A percentile compares a stretch with the other conserved stretches of the same genome.
phyloP scores from a whole-genome alignment of 2,329 filamentous ascomycete species.

The Myriangium duriaei region DNA sequence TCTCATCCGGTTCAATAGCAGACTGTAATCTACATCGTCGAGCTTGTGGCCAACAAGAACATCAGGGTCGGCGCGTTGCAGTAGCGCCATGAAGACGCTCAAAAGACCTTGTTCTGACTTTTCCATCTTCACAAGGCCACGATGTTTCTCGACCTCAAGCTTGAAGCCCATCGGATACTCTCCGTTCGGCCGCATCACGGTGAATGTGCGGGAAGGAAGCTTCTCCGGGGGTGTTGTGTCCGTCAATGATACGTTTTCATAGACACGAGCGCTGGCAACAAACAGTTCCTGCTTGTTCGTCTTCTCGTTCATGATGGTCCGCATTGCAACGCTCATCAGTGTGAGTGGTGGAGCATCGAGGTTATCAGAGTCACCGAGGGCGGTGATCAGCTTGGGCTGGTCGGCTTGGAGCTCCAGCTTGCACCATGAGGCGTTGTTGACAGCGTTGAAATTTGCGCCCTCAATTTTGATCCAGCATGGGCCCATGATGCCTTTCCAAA shows the following conservation, averaged over 20 bases:
- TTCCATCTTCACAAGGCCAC: conserved; percentile 65
- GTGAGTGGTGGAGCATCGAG: conserved; percentile 77
- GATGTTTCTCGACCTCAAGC: conserved; percentile 57
- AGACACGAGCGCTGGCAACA: conserved; percentile 80
- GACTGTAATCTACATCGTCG: conserved; percentile 93
- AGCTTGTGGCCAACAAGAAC: conserved; percentile 87
- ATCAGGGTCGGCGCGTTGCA: conserved; percentile 83
- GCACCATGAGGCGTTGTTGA: conserved; percentile 93
- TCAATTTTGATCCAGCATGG: conserved; percentile 94
- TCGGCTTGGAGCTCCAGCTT: conserved; percentile 80
- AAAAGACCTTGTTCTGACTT: conserved; percentile 77
- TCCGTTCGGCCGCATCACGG: conserved; percentile 70
- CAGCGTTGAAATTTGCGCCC: conserved; percentile 65
- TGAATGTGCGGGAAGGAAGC: conserved; percentile 81
- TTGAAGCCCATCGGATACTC: conserved; percentile 84
- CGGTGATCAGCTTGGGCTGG: conserved; percentile 63
- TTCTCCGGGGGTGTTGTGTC: conserved; percentile 84
- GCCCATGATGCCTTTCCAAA: conserved; percentile 99
- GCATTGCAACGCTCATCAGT: conserved; percentile 85
- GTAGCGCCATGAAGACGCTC: conserved; percentile 75
- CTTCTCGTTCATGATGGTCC: conserved; percentile 77
- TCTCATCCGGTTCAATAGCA: conserved; percentile 72
- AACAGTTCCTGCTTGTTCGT: conserved; percentile 96
- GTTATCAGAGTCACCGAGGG: conserved; percentile 64
- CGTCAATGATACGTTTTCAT: conserved; percentile 75